A percentile compares a stretch with the other conserved stretches of the same genome.
Conservation (phyloP, 805 yeast species). For the Kodamaea nitidulidarum region DNA sequence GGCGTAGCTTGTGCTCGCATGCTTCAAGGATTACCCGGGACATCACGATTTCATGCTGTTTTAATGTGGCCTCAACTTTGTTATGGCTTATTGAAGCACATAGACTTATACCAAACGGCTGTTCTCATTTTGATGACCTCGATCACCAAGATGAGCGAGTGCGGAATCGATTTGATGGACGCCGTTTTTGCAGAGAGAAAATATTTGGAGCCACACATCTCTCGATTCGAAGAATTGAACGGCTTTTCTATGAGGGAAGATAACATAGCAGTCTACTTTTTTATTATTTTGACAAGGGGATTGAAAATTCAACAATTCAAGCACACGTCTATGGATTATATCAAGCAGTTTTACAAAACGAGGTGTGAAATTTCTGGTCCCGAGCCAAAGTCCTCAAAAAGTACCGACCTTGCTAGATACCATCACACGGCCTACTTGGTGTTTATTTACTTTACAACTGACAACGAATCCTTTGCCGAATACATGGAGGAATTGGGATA, state of each 20-base stretch:
- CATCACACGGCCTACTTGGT: conserved; percentile 22
- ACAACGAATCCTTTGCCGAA: conserved; percentile 22
- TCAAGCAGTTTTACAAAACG: conserved; percentile 39
- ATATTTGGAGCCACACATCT: conserved; percentile 39
- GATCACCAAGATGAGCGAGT: conserved; percentile 21
- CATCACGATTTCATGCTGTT: conserved; percentile 44
- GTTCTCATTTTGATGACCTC: conserved; percentile 26
- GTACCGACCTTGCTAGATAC: conserved; percentile 1
- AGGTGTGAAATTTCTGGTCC: conserved; percentile 3
- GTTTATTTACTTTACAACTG: conserved; percentile 29
- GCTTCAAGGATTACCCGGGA: conserved; percentile 44
- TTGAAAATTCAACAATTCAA: conserved; percentile 54
- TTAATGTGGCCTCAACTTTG: conserved; percentile 47
- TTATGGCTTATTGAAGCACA: conserved; percentile 25
- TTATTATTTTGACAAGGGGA: conserved; percentile 52
- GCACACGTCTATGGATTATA: conserved; percentile 42
- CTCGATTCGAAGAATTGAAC: conserved; percentile 40
- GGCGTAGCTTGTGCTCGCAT: conserved; percentile 46
- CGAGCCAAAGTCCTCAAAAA: not conserved
- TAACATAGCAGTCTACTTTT: conserved; percentile 51
- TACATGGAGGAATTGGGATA: conserved; percentile 21
- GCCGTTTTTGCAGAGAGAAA: conserved; percentile 29
- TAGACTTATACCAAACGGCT: conserved; percentile 33
- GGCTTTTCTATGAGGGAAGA: conserved; percentile 36
- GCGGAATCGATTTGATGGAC: conserved; percentile 22